Base-by-base conservation (phyloP, 2,329 filamentous ascomycete species). In the Apiospora malaysiana region DNA sequence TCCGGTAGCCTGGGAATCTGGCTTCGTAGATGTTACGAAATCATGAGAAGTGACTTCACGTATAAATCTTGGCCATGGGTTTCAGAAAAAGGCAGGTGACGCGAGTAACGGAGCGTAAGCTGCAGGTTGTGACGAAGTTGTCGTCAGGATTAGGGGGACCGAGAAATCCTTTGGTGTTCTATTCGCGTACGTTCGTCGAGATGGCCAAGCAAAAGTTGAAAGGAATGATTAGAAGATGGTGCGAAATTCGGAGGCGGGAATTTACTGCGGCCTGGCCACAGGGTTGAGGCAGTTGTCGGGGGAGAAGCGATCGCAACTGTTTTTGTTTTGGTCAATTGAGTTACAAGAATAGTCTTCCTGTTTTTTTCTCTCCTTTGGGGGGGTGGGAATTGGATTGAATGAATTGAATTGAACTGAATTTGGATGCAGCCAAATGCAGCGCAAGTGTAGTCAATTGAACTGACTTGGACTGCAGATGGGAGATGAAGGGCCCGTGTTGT, bases 401-500 rank as follows among this genome's bases (percentile, higher is more conserved):
- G 47, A 23, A 49, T 49, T 49, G 47, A 49, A 25, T 49, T 8
- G 51, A n/a, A 59, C 37, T 37, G 51, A 37, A 59, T 59, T 59
- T 37, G 51, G 27, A 59, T 59, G 27, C 51, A 59, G 51, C 32
- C 51, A 37, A 32, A 37, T 59, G 27, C 27, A 18, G 32, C 37
- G 51, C 51, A 59, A 18, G 32, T 59, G 51, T 27, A 59, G 51
- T 32, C 18, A 9, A 59, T 32, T 59, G 51, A 32, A 59, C 32
- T 59, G 27, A 59, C 51, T 59, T 16, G 27, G 16, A 21, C 51
- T 59, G 51, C 51, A 40, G 42, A 14, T 42, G 65, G 42, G 65
- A 67, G 65, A 67, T 67, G 65, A 67, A 67, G 65, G 63, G 65
- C 27, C 65, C 42, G 65, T 67, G 65, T 46, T 45, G 27, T 43